Percentiles rank a stretch among this genome's conserved stretches.
Conservation (phyloP, 805 yeast genomes). For the Yamadazyma tumulicola region DNA sequence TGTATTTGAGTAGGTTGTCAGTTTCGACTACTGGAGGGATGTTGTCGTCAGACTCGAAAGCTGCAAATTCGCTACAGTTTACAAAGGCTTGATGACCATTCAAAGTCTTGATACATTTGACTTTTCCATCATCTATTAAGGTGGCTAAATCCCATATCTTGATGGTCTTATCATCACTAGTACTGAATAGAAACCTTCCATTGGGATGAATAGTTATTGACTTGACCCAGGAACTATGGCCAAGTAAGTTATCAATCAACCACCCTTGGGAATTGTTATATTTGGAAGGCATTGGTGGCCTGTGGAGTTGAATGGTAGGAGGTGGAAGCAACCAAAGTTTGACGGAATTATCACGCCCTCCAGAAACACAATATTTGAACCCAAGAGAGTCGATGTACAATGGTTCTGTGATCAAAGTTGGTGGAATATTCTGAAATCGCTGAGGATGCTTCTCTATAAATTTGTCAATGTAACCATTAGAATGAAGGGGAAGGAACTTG, state of each 20-base stretch:
- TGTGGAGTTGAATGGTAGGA: conserved; percentile 54
- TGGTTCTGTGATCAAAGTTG: conserved; percentile 24
- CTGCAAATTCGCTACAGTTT: conserved; percentile 56
- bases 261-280: conserved; percentile 56
- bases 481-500: conserved; percentile 55
- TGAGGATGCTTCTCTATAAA: conserved; percentile 30
- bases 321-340: conserved; percentile 76
- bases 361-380: conserved; percentile 70
- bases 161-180: conserved; percentile 76
- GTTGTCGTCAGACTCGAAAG: conserved; percentile 22
- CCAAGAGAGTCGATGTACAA: conserved; percentile 39
- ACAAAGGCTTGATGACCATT: conserved; percentile 75
- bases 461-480: conserved; percentile 48
- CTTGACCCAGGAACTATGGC: conserved; percentile 87
- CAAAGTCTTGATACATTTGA: conserved; percentile 46
- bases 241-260: conserved; percentile 54
- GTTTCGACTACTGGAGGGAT: conserved; percentile 15
- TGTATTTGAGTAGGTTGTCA: conserved; percentile 24
- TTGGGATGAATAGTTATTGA: conserved; percentile 69
- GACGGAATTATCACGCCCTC: conserved; percentile 73
- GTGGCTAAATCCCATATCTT: conserved; percentile 69
- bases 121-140: conserved; percentile 37
- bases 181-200: conserved; percentile 65
- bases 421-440: conserved; percentile 31
- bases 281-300: conserved; percentile 52